Evolutionary conservation across 495 filamentous ascomycete genomes (phyloP).

Genomic region (Hyaloscypha finlandica): DNA sequence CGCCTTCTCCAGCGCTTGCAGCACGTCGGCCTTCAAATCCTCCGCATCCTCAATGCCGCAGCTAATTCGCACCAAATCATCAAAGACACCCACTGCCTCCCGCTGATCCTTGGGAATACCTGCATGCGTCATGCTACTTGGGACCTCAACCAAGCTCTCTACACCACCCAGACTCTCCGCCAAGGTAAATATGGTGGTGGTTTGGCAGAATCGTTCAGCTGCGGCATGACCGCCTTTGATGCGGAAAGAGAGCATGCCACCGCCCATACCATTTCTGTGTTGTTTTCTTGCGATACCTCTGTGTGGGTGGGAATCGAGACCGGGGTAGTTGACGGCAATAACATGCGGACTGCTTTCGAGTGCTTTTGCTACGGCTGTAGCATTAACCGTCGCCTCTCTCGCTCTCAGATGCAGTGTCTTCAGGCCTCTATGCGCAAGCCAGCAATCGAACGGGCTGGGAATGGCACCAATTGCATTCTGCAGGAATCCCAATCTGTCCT

Average conservation of each 20-base stretch:
- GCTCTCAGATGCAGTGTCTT: constrained; percentile 97
- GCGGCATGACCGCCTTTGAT: constrained; percentile 85
- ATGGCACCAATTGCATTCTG: constrained; percentile 98
- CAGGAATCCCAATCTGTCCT: constrained; percentile 80
- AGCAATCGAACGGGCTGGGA: constrained; percentile 90
- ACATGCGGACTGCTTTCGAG: constrained; percentile 83
- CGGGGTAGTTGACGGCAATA: constrained; percentile 91
- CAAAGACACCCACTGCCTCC: constrained; percentile 91
- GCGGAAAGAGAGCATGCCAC: constrained; percentile 96
- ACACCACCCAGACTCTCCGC: constrained; percentile 94
- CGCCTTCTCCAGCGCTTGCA: constrained; percentile 79
- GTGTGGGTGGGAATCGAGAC: constrained; percentile 82
- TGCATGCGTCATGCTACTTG: constrained; percentile 92
- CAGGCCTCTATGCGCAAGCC: constrained; percentile 96
- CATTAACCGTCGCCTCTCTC: constrained; percentile 80
- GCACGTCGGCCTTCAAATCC: constrained; percentile 81
- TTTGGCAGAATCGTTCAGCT: constrained; percentile 89
- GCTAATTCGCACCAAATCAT: constrained; percentile 93
- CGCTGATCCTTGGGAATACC: constrained; percentile 89
- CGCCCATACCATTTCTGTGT: constrained; percentile 92
- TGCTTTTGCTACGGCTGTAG: constrained; percentile 70
- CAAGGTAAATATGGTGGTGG: constrained; percentile 85
- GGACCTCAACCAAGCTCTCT: constrained; percentile 89
- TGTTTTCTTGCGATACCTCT: constrained; percentile 82
- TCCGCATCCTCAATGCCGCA: constrained; percentile 91